Conservation (phyloP, 2,329 filamentous ascomycete species). For the Monosporascus ibericus region DNA sequence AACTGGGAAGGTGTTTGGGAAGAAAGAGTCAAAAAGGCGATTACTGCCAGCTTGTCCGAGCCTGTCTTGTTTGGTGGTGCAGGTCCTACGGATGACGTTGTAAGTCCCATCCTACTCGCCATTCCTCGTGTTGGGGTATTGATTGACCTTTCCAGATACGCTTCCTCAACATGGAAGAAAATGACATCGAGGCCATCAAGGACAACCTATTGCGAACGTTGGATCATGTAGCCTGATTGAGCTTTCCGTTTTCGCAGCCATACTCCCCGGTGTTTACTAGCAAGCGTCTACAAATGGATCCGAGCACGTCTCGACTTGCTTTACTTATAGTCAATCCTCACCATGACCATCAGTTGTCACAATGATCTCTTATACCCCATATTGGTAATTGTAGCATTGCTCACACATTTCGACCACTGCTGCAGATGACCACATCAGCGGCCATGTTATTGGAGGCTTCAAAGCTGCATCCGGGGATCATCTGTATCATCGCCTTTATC, state of each 20-base stretch:
- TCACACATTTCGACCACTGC: neutral
- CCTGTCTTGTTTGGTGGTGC: slow-evolving; percentile 67
- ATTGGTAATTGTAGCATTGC: neutral
- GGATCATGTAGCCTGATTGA: slow-evolving; percentile 23
- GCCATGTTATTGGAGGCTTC: slow-evolving; percentile 16
- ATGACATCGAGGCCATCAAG: slow-evolving; percentile 51
- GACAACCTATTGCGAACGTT: slow-evolving; percentile 51
- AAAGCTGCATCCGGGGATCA: slow-evolving; percentile 13
- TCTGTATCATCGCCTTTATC: slow-evolving; percentile 19
- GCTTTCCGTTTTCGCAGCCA: neutral
- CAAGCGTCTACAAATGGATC: slow-evolving; percentile 2
- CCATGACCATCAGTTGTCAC: neutral
- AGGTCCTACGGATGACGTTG: slow-evolving; percentile 62
- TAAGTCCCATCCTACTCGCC: slow-evolving; percentile 34
- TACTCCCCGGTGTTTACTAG: slow-evolving; percentile 4
- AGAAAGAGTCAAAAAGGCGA: slow-evolving; percentile 73
- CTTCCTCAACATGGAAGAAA: slow-evolving; percentile 59
- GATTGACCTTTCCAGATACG: slow-evolving; percentile 44
- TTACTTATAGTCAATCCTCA: neutral
- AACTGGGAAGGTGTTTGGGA: slow-evolving; percentile 99
- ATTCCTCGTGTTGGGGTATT: slow-evolving; percentile 4
- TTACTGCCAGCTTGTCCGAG: slow-evolving; percentile 73
- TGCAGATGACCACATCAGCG: neutral
- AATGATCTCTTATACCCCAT: neutral
- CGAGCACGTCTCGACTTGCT: neutral